phyloP scores from a whole-genome alignment of 1,284 basidiomycete genomes.

The Malassezia obtusa region DNA sequence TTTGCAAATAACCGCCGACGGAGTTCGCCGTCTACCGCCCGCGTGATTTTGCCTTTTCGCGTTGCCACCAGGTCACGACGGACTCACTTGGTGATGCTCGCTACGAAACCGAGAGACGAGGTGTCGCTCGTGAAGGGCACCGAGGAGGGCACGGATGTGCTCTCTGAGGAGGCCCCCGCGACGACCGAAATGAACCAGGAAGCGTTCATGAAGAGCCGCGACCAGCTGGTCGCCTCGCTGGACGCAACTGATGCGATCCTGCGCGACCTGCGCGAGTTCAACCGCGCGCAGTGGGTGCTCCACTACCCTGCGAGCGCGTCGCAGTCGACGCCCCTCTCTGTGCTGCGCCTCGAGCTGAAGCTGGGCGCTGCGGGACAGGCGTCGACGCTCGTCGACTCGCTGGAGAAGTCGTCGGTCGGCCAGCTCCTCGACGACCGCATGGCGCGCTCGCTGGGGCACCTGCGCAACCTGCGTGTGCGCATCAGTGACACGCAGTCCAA shows the following conservation, averaged over 20 bases:
- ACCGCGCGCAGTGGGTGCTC: slow-evolving; percentile 73
- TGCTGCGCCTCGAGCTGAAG: slow-evolving; percentile 84
- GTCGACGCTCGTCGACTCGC: slow-evolving; percentile 71
- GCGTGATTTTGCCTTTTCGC: not conserved
- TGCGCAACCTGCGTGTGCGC: slow-evolving; percentile 73
- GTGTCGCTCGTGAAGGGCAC: not conserved
- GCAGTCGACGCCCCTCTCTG: slow-evolving; percentile 44
- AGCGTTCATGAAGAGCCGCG: slow-evolving; percentile 6
- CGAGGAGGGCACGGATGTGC: not conserved
- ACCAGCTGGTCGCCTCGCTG: slow-evolving; percentile 62
- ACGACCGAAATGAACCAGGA: slow-evolving; percentile 10
- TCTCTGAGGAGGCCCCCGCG: not conserved
- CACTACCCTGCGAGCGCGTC: slow-evolving; percentile 58
- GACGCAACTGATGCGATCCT: slow-evolving; percentile 64
- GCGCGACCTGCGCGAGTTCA: slow-evolving; percentile 66
- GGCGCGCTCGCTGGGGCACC: slow-evolving; percentile 64
- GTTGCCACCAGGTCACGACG: not conserved
- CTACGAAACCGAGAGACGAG: not conserved
- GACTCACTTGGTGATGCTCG: not conserved
- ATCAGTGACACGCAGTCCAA: slow-evolving; percentile 87
- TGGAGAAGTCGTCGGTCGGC: slow-evolving; percentile 85
- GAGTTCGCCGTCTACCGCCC: not conserved
- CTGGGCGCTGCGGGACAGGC: slow-evolving; percentile 55
- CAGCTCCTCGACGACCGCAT: slow-evolving; percentile 82
- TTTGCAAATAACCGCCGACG: too few species aligned